Evolutionary conservation across 306 rosid genomes (phyloP).

Genomic region (Inga laurina): DNA sequence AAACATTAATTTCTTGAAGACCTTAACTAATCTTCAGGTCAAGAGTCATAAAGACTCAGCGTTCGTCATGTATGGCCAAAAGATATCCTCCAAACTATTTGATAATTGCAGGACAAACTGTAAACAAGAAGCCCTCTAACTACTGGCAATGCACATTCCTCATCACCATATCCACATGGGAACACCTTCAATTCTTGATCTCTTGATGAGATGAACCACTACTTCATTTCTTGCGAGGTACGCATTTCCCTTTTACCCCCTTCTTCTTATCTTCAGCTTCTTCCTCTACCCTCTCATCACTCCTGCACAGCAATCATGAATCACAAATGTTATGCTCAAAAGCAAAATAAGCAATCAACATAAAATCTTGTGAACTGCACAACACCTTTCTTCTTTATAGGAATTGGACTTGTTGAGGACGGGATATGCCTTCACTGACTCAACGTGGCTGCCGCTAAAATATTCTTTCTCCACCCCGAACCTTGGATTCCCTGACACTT

Average conservation of each 20-base stretch:
- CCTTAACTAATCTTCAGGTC: background rate
- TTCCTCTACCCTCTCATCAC: background rate
- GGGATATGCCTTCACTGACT: slow-evolving; percentile 48
- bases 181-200: slow-evolving; percentile 39
- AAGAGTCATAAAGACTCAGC: background rate
- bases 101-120: background rate
- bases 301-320: slow-evolving; percentile 46
- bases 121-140: background rate
- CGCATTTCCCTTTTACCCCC: slow-evolving; percentile 53
- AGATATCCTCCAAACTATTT: background rate
- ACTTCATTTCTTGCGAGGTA: slow-evolving; percentile 56
- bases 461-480: slow-evolving; percentile 86
- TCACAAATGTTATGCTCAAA: background rate
- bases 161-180: background rate
- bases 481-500: slow-evolving; percentile 75
- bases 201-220: slow-evolving; percentile 39
- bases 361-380: background rate
- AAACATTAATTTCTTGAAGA: background rate
- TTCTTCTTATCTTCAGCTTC: slow-evolving; percentile 17
- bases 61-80: background rate
- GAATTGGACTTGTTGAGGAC: slow-evolving; percentile 66
- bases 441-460: slow-evolving; percentile 79
- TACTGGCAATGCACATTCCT: background rate
- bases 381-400: slow-evolving; percentile 71
- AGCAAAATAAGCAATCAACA: background rate